Percentiles rank a stretch among this genome's conserved stretches.
phyloP scores from a whole-genome alignment of 2,329 filamentous ascomycete genomes.

The Neophaeococcomyces aloes region DNA sequence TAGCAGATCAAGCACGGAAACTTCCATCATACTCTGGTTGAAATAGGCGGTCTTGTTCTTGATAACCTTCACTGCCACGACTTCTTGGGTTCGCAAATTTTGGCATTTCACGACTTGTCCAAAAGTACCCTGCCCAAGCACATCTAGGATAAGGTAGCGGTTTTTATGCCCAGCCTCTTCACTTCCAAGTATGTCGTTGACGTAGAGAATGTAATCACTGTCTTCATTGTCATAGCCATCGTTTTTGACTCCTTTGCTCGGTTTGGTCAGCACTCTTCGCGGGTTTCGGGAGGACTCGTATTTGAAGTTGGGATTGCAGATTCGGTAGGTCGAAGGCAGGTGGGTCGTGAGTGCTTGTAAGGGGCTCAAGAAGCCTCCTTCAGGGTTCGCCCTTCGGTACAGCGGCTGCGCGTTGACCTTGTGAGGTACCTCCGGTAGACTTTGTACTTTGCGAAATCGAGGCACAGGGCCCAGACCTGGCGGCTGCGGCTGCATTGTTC shows the following conservation, averaged over 20 bases:
- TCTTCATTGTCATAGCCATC: conserved; percentile 99
- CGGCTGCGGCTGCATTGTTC: conserved; percentile 31
- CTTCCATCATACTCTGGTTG: conserved; percentile 99
- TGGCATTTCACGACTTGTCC: conserved; percentile 98
- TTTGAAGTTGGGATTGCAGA: conserved; percentile 96
- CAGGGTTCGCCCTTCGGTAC: conserved; percentile 86
- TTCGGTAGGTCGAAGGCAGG: conserved; percentile 88
- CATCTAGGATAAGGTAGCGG: conserved; percentile 91
- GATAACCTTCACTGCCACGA: conserved; percentile 97
- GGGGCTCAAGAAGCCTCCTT: conserved; percentile 95
- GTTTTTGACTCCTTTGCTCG: conserved; percentile 96
- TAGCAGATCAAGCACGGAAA: conserved; percentile 91
- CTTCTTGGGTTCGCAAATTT: conserved; percentile 95
- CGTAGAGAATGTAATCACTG: conserved; percentile 97
- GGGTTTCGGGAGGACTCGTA: conserved; percentile 97
- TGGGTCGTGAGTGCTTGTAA: conserved; percentile 91
- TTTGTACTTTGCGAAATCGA: conserved; percentile 71
- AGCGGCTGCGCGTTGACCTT: conserved; percentile 78
- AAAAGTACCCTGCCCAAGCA: conserved; percentile 93
- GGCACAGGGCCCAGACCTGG: conserved; percentile 58
- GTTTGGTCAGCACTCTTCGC: conserved; percentile 88
- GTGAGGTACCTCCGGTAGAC: conserved; percentile 63
- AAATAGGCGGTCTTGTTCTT: conserved; percentile 99
- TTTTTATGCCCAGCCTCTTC: conserved; percentile 99
- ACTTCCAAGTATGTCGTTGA: conserved; percentile 95